Evolutionary conservation across 768 basidiomycete species (phyloP).

Genomic region (Rhizopogon vulgaris): DNA sequence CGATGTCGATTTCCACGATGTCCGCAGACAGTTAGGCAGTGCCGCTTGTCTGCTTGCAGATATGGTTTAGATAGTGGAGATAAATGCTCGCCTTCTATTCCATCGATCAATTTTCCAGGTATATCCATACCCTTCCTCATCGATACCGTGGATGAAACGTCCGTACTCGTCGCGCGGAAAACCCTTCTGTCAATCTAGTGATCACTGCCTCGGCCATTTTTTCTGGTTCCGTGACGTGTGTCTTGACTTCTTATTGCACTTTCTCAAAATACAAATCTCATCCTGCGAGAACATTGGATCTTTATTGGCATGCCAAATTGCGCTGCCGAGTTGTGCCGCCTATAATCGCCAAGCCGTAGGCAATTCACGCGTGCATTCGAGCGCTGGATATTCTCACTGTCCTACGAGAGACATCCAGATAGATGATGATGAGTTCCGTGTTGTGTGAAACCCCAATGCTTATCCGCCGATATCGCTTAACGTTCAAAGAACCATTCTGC

Average conservation of each 20-base stretch:
- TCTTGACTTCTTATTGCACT: background rate
- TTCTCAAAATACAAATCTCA: constrained; percentile 1
- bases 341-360: background rate
- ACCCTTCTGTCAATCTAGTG: background rate
- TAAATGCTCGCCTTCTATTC: constrained; percentile 1
- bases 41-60: constrained; percentile 56
- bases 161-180: constrained; percentile 6
- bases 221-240: background rate
- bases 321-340: background rate
- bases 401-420: background rate
- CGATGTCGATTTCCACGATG: constrained; percentile 95
- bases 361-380: background rate
- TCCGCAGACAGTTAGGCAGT: constrained; percentile 80
- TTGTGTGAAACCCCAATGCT: background rate
- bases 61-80: constrained; percentile 15
- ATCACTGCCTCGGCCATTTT: background rate
- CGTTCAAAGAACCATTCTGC: background rate
- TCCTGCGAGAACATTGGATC: background rate
- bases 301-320: background rate
- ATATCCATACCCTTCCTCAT: constrained; percentile 2
- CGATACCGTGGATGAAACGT: constrained; percentile 1
- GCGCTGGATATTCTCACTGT: background rate
- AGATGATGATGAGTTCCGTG: background rate
- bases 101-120: constrained; percentile 5
- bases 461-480: background rate